Conservation (phyloP, 164 flowering plant species). For the Dillenia turbinata region DNA sequence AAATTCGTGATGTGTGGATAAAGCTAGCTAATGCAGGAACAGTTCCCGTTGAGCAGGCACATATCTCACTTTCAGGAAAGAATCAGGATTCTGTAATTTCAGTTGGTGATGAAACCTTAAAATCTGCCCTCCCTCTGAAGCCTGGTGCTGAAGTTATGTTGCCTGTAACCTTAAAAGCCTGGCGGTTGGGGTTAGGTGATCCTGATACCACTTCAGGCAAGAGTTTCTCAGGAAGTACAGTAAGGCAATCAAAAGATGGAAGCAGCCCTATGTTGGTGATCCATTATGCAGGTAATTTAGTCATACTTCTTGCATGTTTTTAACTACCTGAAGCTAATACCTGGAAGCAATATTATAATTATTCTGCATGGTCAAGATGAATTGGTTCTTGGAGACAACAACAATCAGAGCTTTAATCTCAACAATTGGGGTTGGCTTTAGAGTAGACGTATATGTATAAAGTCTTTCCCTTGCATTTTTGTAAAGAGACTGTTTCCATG, state of each 20-base stretch:
- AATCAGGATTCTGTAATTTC: slow-evolving; percentile 90
- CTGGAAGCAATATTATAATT: too few relatives aligned
- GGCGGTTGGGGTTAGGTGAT: slow-evolving; percentile 71
- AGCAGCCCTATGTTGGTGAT: slow-evolving; percentile 79
- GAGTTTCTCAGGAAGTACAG: slow-evolving; percentile 37
- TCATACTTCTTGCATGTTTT: neutral
- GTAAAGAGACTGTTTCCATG: too few relatives aligned
- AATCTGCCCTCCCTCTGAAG: slow-evolving; percentile 82
- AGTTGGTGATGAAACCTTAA: slow-evolving; percentile 54
- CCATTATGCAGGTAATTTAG: slow-evolving; percentile 86
- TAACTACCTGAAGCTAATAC: too few relatives aligned
- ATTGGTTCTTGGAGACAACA: too few relatives aligned
- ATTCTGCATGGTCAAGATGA: too few relatives aligned
- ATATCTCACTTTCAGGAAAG: slow-evolving; percentile 85
- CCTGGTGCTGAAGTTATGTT: slow-evolving; percentile 90
- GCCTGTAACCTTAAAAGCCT: slow-evolving; percentile 82
- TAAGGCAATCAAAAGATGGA: slow-evolving; percentile 70
- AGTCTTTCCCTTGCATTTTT: too few relatives aligned
- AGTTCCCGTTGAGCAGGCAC: slow-evolving; percentile 91
- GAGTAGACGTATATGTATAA: too few relatives aligned
- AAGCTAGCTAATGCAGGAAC: slow-evolving; percentile 95
- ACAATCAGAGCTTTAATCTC: too few relatives aligned
- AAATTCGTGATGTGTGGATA: slow-evolving; percentile 86
- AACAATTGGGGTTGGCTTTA: too few relatives aligned
- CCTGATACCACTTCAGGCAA: slow-evolving; percentile 50